Base-by-base conservation (phyloP, 2,329 filamentous ascomycete genomes). In the Aspergillus texensis region DNA sequence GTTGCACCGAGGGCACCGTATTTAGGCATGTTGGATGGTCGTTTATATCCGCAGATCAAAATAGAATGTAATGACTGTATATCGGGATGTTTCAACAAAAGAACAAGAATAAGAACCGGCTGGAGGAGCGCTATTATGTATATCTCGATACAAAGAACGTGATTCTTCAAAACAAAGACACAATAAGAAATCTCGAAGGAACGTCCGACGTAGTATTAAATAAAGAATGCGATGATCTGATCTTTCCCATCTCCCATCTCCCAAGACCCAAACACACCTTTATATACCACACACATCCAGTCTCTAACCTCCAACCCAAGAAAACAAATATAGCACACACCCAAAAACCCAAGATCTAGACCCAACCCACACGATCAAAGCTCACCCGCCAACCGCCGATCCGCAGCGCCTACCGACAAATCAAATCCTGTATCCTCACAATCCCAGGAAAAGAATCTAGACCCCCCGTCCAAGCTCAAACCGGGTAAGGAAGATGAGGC, bases 1-100 rank as follows among this genome's bases (percentile, higher is more conserved):
- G 90, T 91, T 71, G 90, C 88, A 77, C 91, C 92, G 69, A 95
- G 81, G 75, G 90, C 90, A 71, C 91, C 90, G 77, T 88, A 89
- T 52, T 69, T 68, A 6, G 62, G 54, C 74, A 76, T 76, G 50
- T 65, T 70, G 62, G 34, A 54, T 11, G 26, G 56, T 52, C 43
- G 46, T 9, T 46, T 34, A 26, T 32, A 45, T 6, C 14, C 19
- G 48, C 28, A 55, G n/a, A 30, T 43, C 34, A n/a, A 48, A 32
- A 41, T 26, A 52, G 11, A 28, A 57, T 11, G 41, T 28, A 57
- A 34, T 21, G 41, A 26, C 26, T 61, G 41, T 36, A 34, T 39
- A 32, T 34, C 28, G 12, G 34, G 19, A 56, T 39, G 5, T 10
- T 19, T 39, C n/a, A 26, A 34, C 26, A 4, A 16, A 2, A 26